phyloP scores from a whole-genome alignment of 768 basidiomycete species.

The Pisolithus tinctorius region DNA sequence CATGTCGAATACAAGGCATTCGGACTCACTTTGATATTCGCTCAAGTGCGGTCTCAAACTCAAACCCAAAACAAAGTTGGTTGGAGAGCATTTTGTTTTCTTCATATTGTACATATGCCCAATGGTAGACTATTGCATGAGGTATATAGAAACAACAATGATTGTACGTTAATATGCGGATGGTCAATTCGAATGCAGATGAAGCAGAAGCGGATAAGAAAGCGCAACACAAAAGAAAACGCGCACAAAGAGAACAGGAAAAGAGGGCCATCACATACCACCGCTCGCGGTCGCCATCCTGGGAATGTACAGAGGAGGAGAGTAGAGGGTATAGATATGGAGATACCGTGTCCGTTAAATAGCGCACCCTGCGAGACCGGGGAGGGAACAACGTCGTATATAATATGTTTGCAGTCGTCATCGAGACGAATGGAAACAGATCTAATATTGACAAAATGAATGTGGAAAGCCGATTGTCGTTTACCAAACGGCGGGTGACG shows the following conservation, averaged over 20 bases:
- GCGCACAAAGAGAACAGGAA: slow-evolving; percentile 17
- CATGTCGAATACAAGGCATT: no score
- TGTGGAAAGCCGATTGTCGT: slow-evolving; percentile 10
- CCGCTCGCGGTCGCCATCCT: neutral
- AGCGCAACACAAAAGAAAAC: slow-evolving; percentile 18
- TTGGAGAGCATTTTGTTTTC: slow-evolving; percentile 19
- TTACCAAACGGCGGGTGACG: slow-evolving; percentile 58
- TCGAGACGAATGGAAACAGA: slow-evolving; percentile 20
- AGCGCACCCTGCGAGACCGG: slow-evolving; percentile 7
- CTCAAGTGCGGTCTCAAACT: no score
- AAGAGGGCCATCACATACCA: slow-evolving; percentile 6
- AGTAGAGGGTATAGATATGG: slow-evolving; percentile 28
- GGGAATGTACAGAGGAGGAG: neutral
- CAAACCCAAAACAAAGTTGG: neutral
- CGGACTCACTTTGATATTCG: no score
- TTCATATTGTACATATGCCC: slow-evolving; percentile 30
- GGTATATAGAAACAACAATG: slow-evolving; percentile 34
- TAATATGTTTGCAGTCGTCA: slow-evolving; percentile 21
- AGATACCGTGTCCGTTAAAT: slow-evolving; percentile 21
- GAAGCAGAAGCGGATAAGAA: slow-evolving; percentile 16
- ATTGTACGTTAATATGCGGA: slow-evolving; percentile 22
- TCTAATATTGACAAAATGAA: slow-evolving; percentile 20
- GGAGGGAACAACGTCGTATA: slow-evolving; percentile 1
- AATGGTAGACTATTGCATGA: slow-evolving; percentile 24
- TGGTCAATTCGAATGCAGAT: slow-evolving; percentile 13